Evolutionary conservation across 108 stramenopile species (phyloP).

Genomic region (Skeletonema marinoi): DNA sequence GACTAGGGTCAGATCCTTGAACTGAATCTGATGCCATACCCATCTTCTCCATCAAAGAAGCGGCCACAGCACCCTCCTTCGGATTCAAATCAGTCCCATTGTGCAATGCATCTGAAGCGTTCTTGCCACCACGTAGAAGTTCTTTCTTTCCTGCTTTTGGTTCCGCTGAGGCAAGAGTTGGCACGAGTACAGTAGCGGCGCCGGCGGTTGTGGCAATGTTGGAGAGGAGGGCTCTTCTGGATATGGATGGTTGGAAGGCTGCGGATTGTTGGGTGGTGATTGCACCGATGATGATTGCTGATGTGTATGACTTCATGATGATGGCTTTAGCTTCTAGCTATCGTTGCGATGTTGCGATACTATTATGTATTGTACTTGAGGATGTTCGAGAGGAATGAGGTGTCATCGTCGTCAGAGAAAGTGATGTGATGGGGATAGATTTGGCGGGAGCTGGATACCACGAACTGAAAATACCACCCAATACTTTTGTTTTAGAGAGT

Average conservation of each 20-base stretch:
- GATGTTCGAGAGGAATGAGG: not conserved
- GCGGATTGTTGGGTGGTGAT: not conserved
- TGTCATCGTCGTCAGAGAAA: too few relatives aligned
- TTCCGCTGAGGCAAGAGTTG: not conserved
- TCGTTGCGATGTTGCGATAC: too few relatives aligned
- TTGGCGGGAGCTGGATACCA: too few relatives aligned
- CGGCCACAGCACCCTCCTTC: constrained; percentile 14
- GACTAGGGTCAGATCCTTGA: constrained; percentile 3
- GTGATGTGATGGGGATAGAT: too few relatives aligned
- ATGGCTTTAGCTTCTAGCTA: not conserved
- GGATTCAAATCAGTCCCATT: constrained; percentile 31
- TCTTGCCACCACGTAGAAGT: constrained; percentile 24
- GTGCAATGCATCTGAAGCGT: constrained; percentile 22
- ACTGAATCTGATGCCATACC: constrained; percentile 16
- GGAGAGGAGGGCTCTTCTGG: constrained; percentile 4
- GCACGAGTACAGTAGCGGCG: not conserved
- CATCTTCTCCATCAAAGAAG: constrained; percentile 27
- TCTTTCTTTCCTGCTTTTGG: constrained; percentile 2
- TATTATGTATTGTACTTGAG: too few relatives aligned
- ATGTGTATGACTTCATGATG: not conserved
- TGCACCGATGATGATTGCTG: not conserved
- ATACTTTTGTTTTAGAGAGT: too few relatives aligned
- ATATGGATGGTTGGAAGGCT: constrained; percentile 3
- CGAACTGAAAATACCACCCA: too few relatives aligned
- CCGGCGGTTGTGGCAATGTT: not conserved